A percentile compares a stretch with the other conserved stretches of the same genome.
Evolutionary conservation across 2,329 filamentous ascomycete species (phyloP).

Genomic region (Graphilbum fragrans): DNA sequence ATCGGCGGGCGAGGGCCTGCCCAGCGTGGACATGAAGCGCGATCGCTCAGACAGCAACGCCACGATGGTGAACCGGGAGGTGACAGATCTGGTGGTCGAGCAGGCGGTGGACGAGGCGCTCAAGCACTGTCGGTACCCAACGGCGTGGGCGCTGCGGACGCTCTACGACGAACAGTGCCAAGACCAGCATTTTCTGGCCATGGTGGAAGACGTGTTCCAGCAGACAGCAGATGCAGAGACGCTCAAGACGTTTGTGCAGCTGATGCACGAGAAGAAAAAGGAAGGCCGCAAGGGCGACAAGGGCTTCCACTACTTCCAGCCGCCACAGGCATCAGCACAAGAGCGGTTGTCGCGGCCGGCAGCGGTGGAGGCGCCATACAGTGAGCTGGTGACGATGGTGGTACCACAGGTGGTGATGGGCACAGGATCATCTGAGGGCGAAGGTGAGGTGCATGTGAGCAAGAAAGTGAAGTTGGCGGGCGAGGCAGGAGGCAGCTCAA

Average conservation of each 20-base stretch:
- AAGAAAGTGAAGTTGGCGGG: conserved; percentile 24
- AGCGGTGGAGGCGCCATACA: conserved; percentile 37
- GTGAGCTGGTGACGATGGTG: conserved; percentile 30
- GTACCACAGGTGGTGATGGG: conserved; percentile 14
- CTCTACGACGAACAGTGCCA: conserved; percentile 46
- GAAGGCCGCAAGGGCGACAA: conserved; percentile 42
- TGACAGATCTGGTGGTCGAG: conserved; percentile 41
- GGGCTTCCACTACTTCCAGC: conserved; percentile 41
- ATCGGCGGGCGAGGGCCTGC: too few species aligned
- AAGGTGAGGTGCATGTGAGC: conserved; percentile 16
- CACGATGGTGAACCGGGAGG: conserved; percentile 24
- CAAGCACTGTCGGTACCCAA: conserved; percentile 43
- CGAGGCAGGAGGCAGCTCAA: too few species aligned
- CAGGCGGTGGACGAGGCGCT: conserved; percentile 47
- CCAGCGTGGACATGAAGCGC: neutral
- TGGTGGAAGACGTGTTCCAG: conserved; percentile 45
- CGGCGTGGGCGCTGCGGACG: conserved; percentile 47
- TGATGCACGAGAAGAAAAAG: conserved; percentile 41
- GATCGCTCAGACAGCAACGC: conserved; percentile 11
- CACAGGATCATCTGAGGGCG: neutral
- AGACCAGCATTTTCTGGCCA: conserved; percentile 38
- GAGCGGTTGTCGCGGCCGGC: conserved; percentile 29
- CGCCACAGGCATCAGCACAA: conserved; percentile 23
- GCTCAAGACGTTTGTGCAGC: conserved; percentile 34
- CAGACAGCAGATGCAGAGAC: conserved; percentile 43